phyloP scores from a whole-genome alignment of 208 protist genomes.

The Crithidia thermophila region DNA sequence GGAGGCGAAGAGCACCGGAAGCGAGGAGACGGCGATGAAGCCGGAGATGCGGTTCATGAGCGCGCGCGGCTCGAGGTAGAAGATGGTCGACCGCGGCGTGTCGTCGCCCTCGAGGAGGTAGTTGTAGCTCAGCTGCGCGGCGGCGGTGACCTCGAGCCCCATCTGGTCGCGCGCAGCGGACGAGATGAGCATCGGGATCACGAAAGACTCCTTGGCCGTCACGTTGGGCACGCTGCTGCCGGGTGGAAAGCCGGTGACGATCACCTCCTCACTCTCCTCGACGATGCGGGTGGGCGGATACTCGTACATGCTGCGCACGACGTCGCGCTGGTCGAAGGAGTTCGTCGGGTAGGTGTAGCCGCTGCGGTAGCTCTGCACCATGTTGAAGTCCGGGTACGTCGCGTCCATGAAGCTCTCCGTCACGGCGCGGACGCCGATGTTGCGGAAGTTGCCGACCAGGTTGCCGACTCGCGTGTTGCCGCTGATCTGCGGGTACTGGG shows the following conservation, averaged over 20 bases:
- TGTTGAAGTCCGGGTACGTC: constrained; percentile 62
- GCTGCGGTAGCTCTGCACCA: constrained; percentile 35
- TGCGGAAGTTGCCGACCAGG: constrained; percentile 27
- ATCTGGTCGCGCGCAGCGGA: constrained; percentile 33
- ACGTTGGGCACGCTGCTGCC: constrained; percentile 8
- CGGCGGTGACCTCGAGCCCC: constrained; percentile 32
- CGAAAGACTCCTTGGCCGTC: constrained; percentile 24
- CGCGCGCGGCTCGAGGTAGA: constrained; percentile 62
- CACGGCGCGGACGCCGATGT: constrained; percentile 45
- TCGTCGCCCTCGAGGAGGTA: constrained; percentile 33
- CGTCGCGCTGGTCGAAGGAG: constrained; percentile 39
- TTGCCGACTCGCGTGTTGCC: constrained; percentile 34
- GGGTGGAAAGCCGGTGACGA: constrained; percentile 27
- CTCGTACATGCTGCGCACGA: constrained; percentile 74
- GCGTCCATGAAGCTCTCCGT: constrained; percentile 58
- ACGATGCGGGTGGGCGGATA: constrained; percentile 5
- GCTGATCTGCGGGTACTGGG: constrained; percentile 67
- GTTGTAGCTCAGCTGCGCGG: constrained; percentile 43
- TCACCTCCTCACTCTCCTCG: not conserved
- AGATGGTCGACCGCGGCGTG: constrained; percentile 27
- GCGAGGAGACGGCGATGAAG: constrained; percentile 80
- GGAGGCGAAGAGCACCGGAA: constrained; percentile 31
- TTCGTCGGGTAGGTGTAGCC: constrained; percentile 42
- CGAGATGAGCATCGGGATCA: constrained; percentile 46
- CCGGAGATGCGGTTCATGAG: constrained; percentile 87